These are phyloP conservation scores for Polychytrium aggregatum DNA, from an alignment of 192 early-diverging fungal species.

Conservation along the genomic window DNA sequence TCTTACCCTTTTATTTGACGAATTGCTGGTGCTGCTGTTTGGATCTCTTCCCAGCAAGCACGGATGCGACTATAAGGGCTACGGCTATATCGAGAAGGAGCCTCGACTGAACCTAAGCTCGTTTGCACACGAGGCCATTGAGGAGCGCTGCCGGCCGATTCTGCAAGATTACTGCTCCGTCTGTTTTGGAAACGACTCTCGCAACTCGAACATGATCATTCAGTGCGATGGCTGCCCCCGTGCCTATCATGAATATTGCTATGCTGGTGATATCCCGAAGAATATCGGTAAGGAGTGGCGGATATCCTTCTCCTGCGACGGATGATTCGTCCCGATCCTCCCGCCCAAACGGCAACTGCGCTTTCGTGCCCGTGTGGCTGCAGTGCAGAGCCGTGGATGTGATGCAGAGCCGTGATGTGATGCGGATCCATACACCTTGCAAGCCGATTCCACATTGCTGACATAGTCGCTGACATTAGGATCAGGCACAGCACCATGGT, in stretches of 20 bases:
- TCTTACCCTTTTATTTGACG: neutral
- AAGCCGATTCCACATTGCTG: too few species aligned
- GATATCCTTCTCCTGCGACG: neutral
- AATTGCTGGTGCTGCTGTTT: conserved; percentile 1
- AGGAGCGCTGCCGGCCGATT: conserved; percentile 71
- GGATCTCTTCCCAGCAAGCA: conserved; percentile 54
- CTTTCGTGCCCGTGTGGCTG: too few species aligned
- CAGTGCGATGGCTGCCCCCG: conserved; percentile 78
- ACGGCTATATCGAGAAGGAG: conserved; percentile 81
- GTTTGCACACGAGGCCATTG: conserved; percentile 63
- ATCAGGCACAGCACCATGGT: conserved; percentile 42
- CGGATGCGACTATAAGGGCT: conserved; percentile 92
- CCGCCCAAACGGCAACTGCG: neutral
- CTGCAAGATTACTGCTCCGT: conserved; percentile 76
- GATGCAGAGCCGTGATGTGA: too few species aligned
- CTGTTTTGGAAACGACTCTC: conserved; percentile 61
- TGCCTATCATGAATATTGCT: conserved; percentile 70
- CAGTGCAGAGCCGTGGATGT: too few species aligned
- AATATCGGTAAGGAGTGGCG: conserved; percentile 10
- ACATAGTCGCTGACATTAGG: too few species aligned
- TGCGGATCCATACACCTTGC: too few species aligned
- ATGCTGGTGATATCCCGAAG: conserved; percentile 24
- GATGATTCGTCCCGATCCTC: neutral
- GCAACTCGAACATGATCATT: conserved; percentile 48
- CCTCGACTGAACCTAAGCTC: conserved; percentile 71